These are phyloP conservation scores for Clavispora carvajalis DNA, from an alignment of 805 yeast genomes.

Conservation along the genomic window DNA sequence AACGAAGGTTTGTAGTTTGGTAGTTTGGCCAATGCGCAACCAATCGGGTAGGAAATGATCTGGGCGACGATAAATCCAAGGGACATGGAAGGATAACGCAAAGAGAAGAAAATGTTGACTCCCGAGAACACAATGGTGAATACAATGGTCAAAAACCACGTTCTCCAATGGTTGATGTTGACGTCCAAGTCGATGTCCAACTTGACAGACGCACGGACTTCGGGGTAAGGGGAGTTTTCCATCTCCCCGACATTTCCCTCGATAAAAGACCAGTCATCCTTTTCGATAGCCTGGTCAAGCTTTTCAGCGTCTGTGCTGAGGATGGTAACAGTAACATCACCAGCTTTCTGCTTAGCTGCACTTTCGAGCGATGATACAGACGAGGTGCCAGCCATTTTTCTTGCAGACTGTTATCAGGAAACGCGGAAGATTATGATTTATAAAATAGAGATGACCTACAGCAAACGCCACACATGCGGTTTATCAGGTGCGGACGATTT, in stretches of 20 bases:
- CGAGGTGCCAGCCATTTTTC: not conserved
- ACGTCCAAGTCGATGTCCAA: conserved; percentile 14
- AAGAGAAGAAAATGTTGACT: conserved; percentile 21
- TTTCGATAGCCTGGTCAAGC: not conserved
- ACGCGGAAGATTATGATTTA: no score
- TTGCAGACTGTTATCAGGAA: no score
- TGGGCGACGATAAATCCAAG: conserved; percentile 23
- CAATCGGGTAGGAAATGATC: conserved; percentile 21
- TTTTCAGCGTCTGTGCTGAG: not conserved
- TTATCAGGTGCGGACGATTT: no score
- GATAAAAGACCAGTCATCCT: conserved; percentile 2
- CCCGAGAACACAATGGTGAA: conserved; percentile 23
- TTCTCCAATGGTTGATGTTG: conserved; percentile 16
- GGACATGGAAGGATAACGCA: conserved; percentile 21
- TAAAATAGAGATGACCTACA: no score
- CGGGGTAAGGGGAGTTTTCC: conserved; percentile 17
- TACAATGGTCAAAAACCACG: conserved; percentile 17
- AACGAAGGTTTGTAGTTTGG: conserved; percentile 7
- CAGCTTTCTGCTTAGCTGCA: not conserved
- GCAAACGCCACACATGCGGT: no score
- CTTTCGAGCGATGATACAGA: not conserved
- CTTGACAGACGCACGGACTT: conserved; percentile 20
- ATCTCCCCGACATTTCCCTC: conserved; percentile 2
- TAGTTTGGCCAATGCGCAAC: conserved; percentile 14
- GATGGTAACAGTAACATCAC: not conserved